Conservation (phyloP, 176 grass and related monocot species). For the Tillandsia fasciculata region DNA sequence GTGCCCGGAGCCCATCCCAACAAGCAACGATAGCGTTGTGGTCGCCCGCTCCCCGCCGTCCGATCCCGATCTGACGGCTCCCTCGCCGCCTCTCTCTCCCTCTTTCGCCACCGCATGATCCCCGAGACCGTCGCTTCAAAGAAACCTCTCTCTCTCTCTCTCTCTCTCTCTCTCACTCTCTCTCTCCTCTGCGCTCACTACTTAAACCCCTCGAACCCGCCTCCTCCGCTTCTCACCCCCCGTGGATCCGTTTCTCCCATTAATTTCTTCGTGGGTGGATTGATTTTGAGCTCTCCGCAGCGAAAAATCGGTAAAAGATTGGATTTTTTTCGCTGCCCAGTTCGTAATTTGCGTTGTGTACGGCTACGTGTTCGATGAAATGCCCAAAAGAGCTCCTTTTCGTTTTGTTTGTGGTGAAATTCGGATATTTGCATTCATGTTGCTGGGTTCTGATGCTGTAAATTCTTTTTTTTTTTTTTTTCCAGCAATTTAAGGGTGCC, state of each 20-base stretch:
- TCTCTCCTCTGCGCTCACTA: conserved; percentile 8
- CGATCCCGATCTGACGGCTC: conserved; percentile 10
- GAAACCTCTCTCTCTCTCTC: neutral
- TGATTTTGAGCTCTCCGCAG: neutral
- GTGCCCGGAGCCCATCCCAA: neutral
- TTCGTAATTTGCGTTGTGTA: neutral
- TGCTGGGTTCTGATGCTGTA: too few relatives aligned
- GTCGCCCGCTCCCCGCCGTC: neutral
- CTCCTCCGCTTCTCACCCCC: neutral
- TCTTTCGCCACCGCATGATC: conserved; percentile 1
- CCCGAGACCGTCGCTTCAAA: conserved; percentile 22
- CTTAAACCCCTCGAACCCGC: conserved; percentile 7
- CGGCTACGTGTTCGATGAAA: conserved; percentile 1
- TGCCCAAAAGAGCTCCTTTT: neutral
- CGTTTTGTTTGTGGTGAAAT: too few relatives aligned
- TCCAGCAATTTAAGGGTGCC: neutral
- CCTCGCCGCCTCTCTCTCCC: neutral
- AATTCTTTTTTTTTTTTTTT: neutral
- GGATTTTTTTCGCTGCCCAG: neutral
- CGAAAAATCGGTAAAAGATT: conserved; percentile 7
- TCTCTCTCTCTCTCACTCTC: neutral
- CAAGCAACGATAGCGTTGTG: neutral
- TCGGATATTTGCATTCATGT: too few relatives aligned
- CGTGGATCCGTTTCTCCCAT: neutral
- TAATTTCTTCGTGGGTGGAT: neutral